These are phyloP conservation scores for Diaporthe amygdali DNA, from an alignment of 2,329 filamentous ascomycete genomes.

Conservation along the genomic window DNA sequence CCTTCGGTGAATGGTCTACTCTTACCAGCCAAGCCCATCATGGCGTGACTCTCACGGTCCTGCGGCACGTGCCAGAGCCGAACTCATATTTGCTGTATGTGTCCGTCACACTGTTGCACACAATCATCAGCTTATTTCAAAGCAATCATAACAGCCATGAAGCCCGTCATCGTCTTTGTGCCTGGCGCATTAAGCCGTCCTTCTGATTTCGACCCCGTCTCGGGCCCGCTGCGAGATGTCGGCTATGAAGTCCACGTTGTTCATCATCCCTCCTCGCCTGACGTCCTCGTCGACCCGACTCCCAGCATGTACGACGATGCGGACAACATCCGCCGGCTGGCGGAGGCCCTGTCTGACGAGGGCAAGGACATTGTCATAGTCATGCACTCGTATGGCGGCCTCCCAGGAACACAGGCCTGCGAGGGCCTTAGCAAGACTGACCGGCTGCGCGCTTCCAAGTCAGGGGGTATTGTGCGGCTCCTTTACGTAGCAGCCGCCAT, in stretches of 20 bases:
- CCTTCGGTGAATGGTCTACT: not conserved
- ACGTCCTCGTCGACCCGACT: not conserved
- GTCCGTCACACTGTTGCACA: not conserved
- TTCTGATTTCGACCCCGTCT: not conserved
- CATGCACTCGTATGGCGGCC: not conserved
- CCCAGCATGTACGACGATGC: not conserved
- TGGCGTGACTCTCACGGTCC: not conserved
- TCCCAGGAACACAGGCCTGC: not conserved
- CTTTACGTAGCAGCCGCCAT: not conserved
- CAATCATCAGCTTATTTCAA: not conserved
- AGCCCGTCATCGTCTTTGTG: not conserved
- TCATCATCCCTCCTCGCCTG: not conserved
- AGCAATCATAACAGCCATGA: not conserved
- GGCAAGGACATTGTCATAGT: not conserved
- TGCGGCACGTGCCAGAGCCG: not conserved
- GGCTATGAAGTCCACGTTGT: not conserved
- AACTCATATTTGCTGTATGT: not conserved
- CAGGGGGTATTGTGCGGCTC: not conserved
- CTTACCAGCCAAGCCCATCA: not conserved
- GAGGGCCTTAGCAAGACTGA: not conserved
- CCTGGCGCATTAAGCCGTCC: not conserved
- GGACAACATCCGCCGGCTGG: not conserved
- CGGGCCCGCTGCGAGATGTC: not conserved
- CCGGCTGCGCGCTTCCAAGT: not conserved
- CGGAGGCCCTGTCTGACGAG: not conserved